Base-by-base conservation (phyloP, 2,329 filamentous ascomycete species). In the Paracorniculantispora psalliotae region DNA sequence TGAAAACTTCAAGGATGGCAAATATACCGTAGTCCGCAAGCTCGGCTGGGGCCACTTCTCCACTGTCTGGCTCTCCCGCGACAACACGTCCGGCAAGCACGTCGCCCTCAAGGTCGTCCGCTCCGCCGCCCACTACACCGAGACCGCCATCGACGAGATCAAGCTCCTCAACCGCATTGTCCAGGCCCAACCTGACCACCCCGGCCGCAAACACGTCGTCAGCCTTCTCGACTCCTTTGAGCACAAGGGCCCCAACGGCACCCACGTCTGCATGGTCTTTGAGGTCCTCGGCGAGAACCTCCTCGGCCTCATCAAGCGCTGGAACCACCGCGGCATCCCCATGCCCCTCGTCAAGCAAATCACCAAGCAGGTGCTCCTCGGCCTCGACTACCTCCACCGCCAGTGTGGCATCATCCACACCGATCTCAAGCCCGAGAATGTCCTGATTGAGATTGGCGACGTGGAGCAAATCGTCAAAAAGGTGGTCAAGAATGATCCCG, bases 371-470 rank as follows among this genome's bases (percentile, higher is more conserved):
- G 94, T 97, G 10, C 81, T 99, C 50, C 84, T 99, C 28, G 94
- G 94, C 43, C 81, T 99, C 63, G 94, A 99, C 74, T 97, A 97
- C 72, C 83, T 99, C 41, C 94, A 99, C 73, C 87, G 94, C 67
- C 93, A 99, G 76, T 99, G 94, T 75, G 94, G 94, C 70, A 97
- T 99, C 76, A 97, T 99, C 69, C 94, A 99, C 75, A 97, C 94
- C 61, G 93, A 97, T 71, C 78, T 97, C 66, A 97, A 99, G 75
- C 94, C 94, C 50, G 94, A 99, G 73, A 99, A 99, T 70, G 94
- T 99, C 33, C 81, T 99, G 64, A 97, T 99, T 71, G 94, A 99
- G 76, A 97, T 99, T 69, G 94, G 94, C 65, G 94, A 99, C 67
- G 94, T 99, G 52, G 94, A 99, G 78, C 91, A 97, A 74, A 97